A percentile compares a stretch with the other conserved stretches of the same genome.
These are phyloP conservation scores for Cercospora brassicicola DNA, from an alignment of 2,329 filamentous ascomycete genomes.

Conservation along the genomic window DNA sequence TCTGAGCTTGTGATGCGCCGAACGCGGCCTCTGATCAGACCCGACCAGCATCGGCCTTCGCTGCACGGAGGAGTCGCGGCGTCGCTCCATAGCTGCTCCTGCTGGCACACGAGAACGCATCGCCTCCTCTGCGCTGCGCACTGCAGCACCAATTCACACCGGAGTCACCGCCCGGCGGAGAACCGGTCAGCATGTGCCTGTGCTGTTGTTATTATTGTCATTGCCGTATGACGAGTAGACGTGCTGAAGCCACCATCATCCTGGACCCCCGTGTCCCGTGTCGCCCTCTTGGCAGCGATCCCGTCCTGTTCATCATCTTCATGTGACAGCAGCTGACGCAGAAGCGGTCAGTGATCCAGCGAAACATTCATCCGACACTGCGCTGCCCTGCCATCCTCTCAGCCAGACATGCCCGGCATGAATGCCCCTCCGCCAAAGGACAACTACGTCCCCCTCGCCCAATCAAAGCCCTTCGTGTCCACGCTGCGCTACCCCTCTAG, in stretches of 20 bases:
- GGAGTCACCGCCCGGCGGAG: neutral
- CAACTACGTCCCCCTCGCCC: slow-evolving; percentile 32
- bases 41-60: neutral
- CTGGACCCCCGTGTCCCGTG: neutral
- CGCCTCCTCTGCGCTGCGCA: neutral
- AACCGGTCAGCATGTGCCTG: neutral
- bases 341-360: neutral
- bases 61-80: neutral
- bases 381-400: neutral
- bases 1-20: neutral
- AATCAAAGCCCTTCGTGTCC: slow-evolving; percentile 38
- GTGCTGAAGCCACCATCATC: neutral
- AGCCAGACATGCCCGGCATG: slow-evolving; percentile 22
- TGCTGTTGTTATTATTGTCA: neutral
- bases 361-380: neutral
- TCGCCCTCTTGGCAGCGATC: neutral
- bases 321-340: slow-evolving; percentile 3
- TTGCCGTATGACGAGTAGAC: neutral
- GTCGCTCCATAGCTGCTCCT: neutral
- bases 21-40: neutral
- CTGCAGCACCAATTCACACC: neutral
- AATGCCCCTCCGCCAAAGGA: slow-evolving; percentile 22
- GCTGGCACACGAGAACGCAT: neutral
- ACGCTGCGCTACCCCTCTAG: slow-evolving; percentile 85
- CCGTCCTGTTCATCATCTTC: slow-evolving; percentile 2